These are phyloP conservation scores for Citrus cavaleriei DNA, from an alignment of 345 rosid genomes.

Conservation along the genomic window DNA sequence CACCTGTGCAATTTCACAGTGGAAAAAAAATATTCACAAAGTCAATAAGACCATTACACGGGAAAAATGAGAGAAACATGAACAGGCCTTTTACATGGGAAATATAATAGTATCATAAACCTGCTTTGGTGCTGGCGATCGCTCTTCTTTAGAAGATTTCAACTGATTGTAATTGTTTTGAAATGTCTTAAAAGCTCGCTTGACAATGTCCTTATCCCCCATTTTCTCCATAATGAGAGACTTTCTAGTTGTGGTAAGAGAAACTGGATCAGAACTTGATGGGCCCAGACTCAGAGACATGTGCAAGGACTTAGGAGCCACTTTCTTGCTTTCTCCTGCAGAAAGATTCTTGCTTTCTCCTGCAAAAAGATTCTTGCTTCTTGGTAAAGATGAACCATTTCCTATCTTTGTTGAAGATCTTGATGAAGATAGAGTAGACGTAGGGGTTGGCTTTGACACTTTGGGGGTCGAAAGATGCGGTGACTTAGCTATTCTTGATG, in stretches of 20 bases:
- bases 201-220: conserved; percentile 95
- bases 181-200: conserved; percentile 78
- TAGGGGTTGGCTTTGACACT: conserved; percentile 47
- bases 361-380: conserved; percentile 29
- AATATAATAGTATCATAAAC: conserved; percentile 23
- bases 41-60: background rate
- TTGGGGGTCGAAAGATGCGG: conserved; percentile 48
- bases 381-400: conserved; percentile 26
- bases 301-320: conserved; percentile 71
- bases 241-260: conserved; percentile 43
- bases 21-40: background rate
- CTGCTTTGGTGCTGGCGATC: conserved; percentile 48
- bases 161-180: conserved; percentile 50
- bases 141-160: conserved; percentile 38
- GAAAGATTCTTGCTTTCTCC: conserved; percentile 34
- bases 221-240: conserved; percentile 83
- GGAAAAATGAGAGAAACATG: background rate
- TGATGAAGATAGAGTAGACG: conserved; percentile 33
- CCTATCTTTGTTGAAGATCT: conserved; percentile 36
- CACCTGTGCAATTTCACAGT: conserved; percentile 23
- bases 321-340: conserved; percentile 44
- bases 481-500: conserved; percentile 27
- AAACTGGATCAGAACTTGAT: conserved; percentile 33
- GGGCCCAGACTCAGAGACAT: conserved; percentile 57
- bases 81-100: conserved; percentile 1